phyloP scores from a whole-genome alignment of 73 alveolate genomes.

The Blepharisma japonicum region DNA sequence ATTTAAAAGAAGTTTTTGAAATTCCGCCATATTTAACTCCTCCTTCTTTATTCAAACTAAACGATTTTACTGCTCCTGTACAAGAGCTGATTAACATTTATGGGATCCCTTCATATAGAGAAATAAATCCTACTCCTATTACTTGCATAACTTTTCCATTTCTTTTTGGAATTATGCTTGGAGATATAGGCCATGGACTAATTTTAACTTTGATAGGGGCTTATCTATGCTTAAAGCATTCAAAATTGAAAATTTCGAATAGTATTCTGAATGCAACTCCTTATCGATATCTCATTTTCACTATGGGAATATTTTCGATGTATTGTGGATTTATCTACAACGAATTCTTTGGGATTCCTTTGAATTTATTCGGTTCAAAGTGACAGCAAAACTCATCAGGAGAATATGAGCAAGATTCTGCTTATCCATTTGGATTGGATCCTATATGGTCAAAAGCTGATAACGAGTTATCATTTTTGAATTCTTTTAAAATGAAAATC shows the following conservation, averaged over 20 bases:
- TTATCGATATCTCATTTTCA: slow-evolving; percentile 72
- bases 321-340: slow-evolving; percentile 89
- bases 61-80: slow-evolving; percentile 81
- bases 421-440: slow-evolving; percentile 91
- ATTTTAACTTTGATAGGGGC: slow-evolving; percentile 56
- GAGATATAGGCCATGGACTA: slow-evolving; percentile 96
- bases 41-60: slow-evolving; percentile 82
- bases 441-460: slow-evolving; percentile 83
- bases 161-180: slow-evolving; percentile 94
- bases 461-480: slow-evolving; percentile 60
- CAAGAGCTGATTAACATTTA: slow-evolving; percentile 87
- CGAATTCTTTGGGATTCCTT: slow-evolving; percentile 86
- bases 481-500: slow-evolving; percentile 89
- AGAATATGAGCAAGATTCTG: slow-evolving; percentile 55
- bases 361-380: slow-evolving; percentile 62
- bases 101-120: slow-evolving; percentile 90
- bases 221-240: slow-evolving; percentile 24
- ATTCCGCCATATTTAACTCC: slow-evolving; percentile 38
- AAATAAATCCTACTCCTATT: slow-evolving; percentile 86
- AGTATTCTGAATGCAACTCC: slow-evolving; percentile 24
- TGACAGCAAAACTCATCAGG: slow-evolving; percentile 32
- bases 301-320: slow-evolving; percentile 81
- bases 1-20: slow-evolving; percentile 37
- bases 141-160: slow-evolving; percentile 87
- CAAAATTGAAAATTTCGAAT: neutral